Base-by-base conservation (phyloP, 1,284 basidiomycete genomes). In the Coniophora puteana region DNA sequence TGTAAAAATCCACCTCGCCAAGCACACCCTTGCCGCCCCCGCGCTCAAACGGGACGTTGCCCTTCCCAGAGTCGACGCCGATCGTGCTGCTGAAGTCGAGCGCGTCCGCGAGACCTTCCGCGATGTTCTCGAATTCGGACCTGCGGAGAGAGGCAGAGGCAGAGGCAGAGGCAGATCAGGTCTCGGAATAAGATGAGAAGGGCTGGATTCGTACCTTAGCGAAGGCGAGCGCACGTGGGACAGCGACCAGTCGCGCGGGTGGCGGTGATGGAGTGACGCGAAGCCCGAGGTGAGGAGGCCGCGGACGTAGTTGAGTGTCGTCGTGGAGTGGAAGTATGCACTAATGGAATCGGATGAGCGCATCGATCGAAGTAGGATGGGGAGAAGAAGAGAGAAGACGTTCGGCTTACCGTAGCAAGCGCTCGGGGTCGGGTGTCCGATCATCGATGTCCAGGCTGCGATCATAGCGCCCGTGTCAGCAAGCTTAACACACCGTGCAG, bases 251-350 rank as follows among this genome's bases (percentile, higher is more conserved):
- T 89, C 82, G 27, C 88, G 78, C 0, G 95, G 95, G 53, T 95
- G 88, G n/a, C n/a, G n/a, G n/a, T n/a, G n/a, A 62, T 93, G 83
- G 26, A 98, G 65, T 8, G 89, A 88, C 1, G 94, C 95, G 53
- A 97, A 94, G 18, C 93, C 93, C 14, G 92, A 95, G 2, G 81
- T 79, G 4, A 99, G 78, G 32, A 97, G 74, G 3, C 83, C 81
- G 14, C 95, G 87, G 46, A 98, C 78, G 65, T 95, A 86, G 67
- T 98, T 98, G 37, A 98, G 74, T 0, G 96, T 98, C 1, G 94
- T 80, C 0, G 91, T 79, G 0, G 93, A 96, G 67, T 98, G 88
- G 68, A 97, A 98, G 73, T 99, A 98, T 4, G 95, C 93, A 51
- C 89, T 92, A 48, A 26, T 8, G 12, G 22, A 24, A 12, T 22